These are phyloP conservation scores for Pestalotiopsis sp. DNA, from an alignment of 2,329 filamentous ascomycete species.

Conservation along the genomic window DNA sequence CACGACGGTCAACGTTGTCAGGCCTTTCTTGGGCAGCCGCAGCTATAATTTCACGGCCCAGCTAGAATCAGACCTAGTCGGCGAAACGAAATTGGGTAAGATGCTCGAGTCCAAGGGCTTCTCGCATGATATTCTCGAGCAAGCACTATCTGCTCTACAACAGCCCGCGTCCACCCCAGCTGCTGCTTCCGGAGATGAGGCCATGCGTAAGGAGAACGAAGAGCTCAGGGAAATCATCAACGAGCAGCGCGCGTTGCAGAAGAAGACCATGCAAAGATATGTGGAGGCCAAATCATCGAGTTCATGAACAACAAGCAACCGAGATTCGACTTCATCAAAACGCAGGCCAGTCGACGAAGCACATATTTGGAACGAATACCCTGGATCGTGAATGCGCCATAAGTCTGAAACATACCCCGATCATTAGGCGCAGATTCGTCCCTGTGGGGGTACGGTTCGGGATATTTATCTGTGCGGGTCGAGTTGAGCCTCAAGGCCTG, in stretches of 20 bases:
- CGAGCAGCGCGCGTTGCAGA: conserved; percentile 43
- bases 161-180: conserved; percentile 26
- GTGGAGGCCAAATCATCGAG: conserved; percentile 28
- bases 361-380: not conserved
- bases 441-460: conserved; percentile 2
- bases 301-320: conserved; percentile 15
- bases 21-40: conserved; percentile 72
- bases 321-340: not conserved
- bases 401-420: conserved; percentile 6
- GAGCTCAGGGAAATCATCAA: conserved; percentile 47
- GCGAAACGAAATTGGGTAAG: conserved; percentile 44
- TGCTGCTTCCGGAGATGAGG: conserved; percentile 31
- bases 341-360: not conserved
- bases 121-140: conserved; percentile 46
- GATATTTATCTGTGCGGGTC: not conserved
- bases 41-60: conserved; percentile 69
- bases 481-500: conserved; percentile 7
- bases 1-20: conserved; percentile 67
- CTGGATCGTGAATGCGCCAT: not conserved
- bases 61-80: conserved; percentile 47
- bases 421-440: not conserved
- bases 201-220: conserved; percentile 42
- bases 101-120: conserved; percentile 51
- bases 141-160: conserved; percentile 50
- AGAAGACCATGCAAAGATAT: conserved; percentile 36